phyloP scores from a whole-genome alignment of 2,329 filamentous ascomycete species.

The Venturia effusa region DNA sequence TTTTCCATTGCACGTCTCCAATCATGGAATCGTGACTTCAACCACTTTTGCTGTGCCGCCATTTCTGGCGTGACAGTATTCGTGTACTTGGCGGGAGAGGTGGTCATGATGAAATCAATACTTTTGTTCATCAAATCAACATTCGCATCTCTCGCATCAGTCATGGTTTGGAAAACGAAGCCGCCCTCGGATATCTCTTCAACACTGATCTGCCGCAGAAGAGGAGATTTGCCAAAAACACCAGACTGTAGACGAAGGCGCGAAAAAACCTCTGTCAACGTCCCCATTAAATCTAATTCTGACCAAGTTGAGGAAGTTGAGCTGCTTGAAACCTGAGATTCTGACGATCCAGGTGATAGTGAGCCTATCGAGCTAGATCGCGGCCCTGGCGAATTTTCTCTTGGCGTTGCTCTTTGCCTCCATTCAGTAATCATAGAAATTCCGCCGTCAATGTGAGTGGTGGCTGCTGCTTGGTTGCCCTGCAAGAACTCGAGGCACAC shows the following conservation, averaged over 20 bases:
- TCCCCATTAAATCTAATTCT: conserved; percentile 4
- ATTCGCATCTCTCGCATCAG: not conserved
- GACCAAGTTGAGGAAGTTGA: not conserved
- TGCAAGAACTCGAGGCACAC: conserved; percentile 8
- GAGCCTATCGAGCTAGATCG: not conserved
- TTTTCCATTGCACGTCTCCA: conserved; percentile 4
- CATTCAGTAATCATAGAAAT: conserved; percentile 1
- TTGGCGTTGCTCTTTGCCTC: not conserved
- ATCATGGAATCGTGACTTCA: not conserved
- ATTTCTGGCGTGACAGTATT: not conserved
- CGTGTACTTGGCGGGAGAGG: not conserved
- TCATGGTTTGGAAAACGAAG: not conserved
- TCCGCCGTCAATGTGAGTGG: conserved; percentile 7
- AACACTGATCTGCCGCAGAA: not conserved
- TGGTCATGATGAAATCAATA: conserved; percentile 3
- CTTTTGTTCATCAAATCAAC: conserved; percentile 4
- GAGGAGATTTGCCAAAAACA: conserved; percentile 7
- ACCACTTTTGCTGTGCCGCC: not conserved
- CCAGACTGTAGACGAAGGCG: conserved; percentile 2
- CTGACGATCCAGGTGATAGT: not conserved
- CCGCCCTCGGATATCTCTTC: not conserved
- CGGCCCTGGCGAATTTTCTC: not conserved
- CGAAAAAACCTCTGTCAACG: conserved; percentile 4
- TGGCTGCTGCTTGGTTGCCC: conserved; percentile 3
- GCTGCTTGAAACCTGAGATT: not conserved